These are phyloP conservation scores for Tausonia pullulans DNA, from an alignment of 1,284 basidiomycete species.

Conservation along the genomic window DNA sequence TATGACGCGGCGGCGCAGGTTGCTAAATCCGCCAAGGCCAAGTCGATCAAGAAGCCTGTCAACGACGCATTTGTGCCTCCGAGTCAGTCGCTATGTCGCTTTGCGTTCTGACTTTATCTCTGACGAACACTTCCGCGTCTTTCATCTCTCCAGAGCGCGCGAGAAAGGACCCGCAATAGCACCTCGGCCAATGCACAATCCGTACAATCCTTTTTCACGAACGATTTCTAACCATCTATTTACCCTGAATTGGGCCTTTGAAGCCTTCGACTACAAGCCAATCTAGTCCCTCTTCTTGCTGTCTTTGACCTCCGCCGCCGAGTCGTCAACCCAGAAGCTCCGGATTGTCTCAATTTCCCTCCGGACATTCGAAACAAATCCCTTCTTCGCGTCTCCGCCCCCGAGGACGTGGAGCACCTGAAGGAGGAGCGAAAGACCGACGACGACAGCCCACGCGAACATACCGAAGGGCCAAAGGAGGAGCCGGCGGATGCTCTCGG, in stretches of 20 bases:
- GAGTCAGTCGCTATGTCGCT: too few species aligned
- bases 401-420: not conserved
- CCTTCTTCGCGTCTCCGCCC: not conserved
- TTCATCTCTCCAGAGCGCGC: too few species aligned
- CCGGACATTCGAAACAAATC: constrained; percentile 10
- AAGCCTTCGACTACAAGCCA: not conserved
- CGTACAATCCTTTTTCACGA: too few species aligned
- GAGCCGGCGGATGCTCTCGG: not conserved
- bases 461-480: not conserved
- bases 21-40: too few species aligned
- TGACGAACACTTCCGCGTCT: too few species aligned
- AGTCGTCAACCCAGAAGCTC: constrained; percentile 17
- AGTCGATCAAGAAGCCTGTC: too few species aligned
- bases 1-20: too few species aligned
- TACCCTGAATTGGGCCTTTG: too few species aligned
- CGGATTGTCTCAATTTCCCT: constrained; percentile 19
- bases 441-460: not conserved
- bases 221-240: not conserved
- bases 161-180: too few species aligned
- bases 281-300: not conserved
- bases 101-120: too few species aligned
- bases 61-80: too few species aligned
- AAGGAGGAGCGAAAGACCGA: not conserved
- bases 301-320: not conserved
- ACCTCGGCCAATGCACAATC: too few species aligned